A percentile compares a stretch with the other conserved stretches of the same genome.
phyloP scores from a whole-genome alignment of 1,139 yeast species.

The Ogataea hybrid region DNA sequence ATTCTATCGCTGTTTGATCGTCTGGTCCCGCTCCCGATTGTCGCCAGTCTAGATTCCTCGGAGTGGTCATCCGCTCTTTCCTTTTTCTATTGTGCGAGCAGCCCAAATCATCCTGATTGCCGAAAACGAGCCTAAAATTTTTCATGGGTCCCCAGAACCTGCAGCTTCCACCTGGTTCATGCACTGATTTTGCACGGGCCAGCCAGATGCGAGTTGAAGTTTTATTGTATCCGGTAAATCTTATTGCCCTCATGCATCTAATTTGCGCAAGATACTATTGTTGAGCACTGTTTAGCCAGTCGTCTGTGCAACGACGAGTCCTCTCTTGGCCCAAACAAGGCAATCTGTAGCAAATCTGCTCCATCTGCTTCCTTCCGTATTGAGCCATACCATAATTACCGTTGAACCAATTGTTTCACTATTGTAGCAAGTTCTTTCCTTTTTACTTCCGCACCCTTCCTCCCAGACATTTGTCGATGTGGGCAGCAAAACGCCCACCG shows the following conservation, averaged over 20 bases:
- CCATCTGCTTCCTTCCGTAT: neutral
- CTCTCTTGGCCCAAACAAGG: neutral
- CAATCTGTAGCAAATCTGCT: neutral
- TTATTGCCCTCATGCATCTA: neutral
- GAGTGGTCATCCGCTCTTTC: neutral
- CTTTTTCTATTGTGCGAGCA: slow-evolving; percentile 3
- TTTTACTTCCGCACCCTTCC: slow-evolving; percentile 47
- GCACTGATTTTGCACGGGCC: slow-evolving; percentile 5
- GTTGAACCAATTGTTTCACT: neutral
- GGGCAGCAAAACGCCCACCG: slow-evolving; percentile 90
- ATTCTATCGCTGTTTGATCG: no score
- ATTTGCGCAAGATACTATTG: neutral
- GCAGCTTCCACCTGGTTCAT: slow-evolving; percentile 1
- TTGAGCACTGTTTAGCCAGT: neutral
- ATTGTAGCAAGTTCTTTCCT: neutral
- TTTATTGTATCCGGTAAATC: neutral
- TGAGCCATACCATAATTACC: neutral
- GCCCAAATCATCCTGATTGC: neutral
- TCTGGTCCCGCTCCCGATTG: no score
- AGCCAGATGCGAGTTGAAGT: slow-evolving; percentile 3
- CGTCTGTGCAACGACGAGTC: neutral
- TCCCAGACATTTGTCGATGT: slow-evolving; percentile 81
- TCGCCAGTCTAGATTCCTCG: neutral
- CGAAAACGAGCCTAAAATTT: neutral
- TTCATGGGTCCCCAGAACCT: neutral